Base-by-base conservation (phyloP, 352 stramenopile genomes). In the Phytophthora aleatoria region DNA sequence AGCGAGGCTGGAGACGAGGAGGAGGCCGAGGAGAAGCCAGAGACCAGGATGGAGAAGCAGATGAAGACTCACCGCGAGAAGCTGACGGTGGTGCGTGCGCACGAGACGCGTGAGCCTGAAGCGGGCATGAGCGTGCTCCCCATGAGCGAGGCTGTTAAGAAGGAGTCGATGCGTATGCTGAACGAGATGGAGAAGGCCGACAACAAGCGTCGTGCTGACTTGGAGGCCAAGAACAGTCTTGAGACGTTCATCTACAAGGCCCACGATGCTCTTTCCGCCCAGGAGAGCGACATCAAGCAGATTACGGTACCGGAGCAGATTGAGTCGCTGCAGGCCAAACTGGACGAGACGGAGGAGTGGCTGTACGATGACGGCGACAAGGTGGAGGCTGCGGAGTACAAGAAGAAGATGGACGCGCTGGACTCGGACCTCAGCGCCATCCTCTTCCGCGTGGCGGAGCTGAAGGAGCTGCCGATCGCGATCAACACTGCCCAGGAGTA, bases 171-270 rank as follows among this genome's bases (percentile, higher is more conserved):
- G 53, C 73, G 69, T 33, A 84, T 90, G 62, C 67, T 92, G 35
- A 76, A 53, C 27, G 81, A 87, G 50, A 87, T 95, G 64, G 83
- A 90, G 43, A 72, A 82, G 50, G 83, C 76, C 3, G 90, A 96
- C 60, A 87, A 85, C 59, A 61, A 78, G 50, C 84, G 88, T 57
- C 74, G 73, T 27, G 79, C 77, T 20, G 89, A 93, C 42, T 50
- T 91, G 9, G 87, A 92, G 51, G 86, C 91, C 31, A 97, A 97
- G 67, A 98, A 98, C 76, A 89, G 82, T 28, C 83, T 97, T 15
- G 95, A 98, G 81, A 85, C 79, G 33, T 97, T 97, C 64, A 95
- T 99, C 48, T 98, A 98, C 71, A 85, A 82, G 48, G 87, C 97
- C 33, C 92, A 95, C 50, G 96, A 98, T 53, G 89, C 92, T 35